Conservation (phyloP, 345 rosid genomes). For the Geranium brycei region DNA sequence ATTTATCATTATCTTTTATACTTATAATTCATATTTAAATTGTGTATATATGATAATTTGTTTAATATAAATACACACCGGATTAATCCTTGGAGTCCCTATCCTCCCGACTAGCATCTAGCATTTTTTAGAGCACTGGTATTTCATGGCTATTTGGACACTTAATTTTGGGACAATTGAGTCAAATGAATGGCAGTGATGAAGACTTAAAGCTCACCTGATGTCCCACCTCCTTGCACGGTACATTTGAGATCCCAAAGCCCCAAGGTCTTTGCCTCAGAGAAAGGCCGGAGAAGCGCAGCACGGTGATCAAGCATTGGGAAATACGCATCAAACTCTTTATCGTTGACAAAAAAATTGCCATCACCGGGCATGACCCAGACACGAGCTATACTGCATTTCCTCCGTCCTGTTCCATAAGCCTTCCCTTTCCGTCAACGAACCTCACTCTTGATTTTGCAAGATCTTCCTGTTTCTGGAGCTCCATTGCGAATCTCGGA, state of each 20-base stretch:
- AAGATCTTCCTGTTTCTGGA: constrained; percentile 74
- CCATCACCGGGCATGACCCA: constrained; percentile 92
- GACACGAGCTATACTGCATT: constrained; percentile 83
- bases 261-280: constrained; percentile 94
- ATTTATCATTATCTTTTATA: too few relatives aligned
- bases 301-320: constrained; percentile 95
- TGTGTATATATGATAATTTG: too few relatives aligned
- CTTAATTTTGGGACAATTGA: too few relatives aligned
- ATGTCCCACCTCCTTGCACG: constrained; percentile 83
- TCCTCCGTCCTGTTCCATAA: constrained; percentile 95
- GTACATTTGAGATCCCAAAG: constrained; percentile 80
- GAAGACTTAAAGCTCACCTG: constrained; percentile 37
- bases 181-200: not conserved
- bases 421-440: constrained; percentile 80
- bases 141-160: too few relatives aligned
- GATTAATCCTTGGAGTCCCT: too few relatives aligned
- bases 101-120: too few relatives aligned
- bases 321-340: constrained; percentile 74
- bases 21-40: too few relatives aligned
- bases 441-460: constrained; percentile 76
- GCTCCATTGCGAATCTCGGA: constrained; percentile 65
- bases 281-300: constrained; percentile 82
- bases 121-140: too few relatives aligned
- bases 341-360: constrained; percentile 60
- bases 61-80: too few relatives aligned